A percentile compares a stretch with the other conserved stretches of the same genome.
Conservation (phyloP, 345 rosid genomes). For the Syzygium aromaticum region DNA sequence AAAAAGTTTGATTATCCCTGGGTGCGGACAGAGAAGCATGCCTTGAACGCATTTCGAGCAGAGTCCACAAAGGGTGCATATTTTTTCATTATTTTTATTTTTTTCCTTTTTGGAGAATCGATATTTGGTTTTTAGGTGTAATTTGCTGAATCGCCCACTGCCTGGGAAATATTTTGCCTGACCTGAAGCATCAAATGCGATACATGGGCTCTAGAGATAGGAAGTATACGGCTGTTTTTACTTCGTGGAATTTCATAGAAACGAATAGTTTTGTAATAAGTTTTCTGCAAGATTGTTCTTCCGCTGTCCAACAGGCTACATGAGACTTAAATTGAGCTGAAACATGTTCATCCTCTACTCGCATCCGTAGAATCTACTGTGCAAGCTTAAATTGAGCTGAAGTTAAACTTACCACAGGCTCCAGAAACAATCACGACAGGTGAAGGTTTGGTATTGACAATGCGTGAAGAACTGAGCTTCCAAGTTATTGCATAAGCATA, state of each 20-base stretch:
- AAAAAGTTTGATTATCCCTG: not conserved
- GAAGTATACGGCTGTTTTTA: constrained; percentile 2
- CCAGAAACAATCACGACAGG: not conserved
- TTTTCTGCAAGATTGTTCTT: not conserved
- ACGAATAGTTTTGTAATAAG: not conserved
- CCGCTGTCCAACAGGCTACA: not conserved
- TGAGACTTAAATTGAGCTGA: not conserved
- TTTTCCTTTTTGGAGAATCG: not conserved
- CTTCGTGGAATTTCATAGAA: not conserved
- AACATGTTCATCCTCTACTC: not conserved
- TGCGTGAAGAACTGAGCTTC: not conserved
- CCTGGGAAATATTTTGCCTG: not conserved
- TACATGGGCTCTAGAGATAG: constrained; percentile 1
- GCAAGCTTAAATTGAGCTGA: not conserved
- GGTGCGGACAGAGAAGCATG: not conserved
- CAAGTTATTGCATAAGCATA: not conserved
- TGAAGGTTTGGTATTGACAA: not conserved
- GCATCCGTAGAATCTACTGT: not conserved
- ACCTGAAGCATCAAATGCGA: not conserved
- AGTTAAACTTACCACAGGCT: not conserved
- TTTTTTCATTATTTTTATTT: not conserved
- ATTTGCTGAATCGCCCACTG: not conserved
- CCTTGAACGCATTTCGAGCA: not conserved
- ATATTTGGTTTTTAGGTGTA: not conserved
- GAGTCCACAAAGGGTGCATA: not conserved